These are phyloP conservation scores for Nematodospora valgi DNA, from an alignment of 805 yeast species.

Conservation along the genomic window DNA sequence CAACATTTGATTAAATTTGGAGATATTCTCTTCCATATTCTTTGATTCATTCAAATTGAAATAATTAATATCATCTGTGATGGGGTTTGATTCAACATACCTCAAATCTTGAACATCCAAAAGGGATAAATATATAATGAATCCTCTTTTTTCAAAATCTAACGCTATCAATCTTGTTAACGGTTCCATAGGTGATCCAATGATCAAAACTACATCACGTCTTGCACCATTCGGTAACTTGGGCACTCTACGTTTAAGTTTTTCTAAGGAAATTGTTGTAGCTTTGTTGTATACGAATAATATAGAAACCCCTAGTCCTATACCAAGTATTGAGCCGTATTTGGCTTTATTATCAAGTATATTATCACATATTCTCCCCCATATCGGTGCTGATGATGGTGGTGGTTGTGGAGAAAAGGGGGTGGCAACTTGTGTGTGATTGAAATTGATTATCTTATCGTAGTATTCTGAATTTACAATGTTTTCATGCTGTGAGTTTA, in stretches of 20 bases:
- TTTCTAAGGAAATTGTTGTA: neutral
- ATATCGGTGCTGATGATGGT: neutral
- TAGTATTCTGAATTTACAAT: slow-evolving; percentile 15
- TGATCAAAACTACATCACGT: slow-evolving; percentile 66
- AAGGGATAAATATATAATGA: slow-evolving; percentile 76
- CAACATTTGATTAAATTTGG: slow-evolving; percentile 46
- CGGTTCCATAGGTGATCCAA: slow-evolving; percentile 78
- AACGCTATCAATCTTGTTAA: slow-evolving; percentile 64
- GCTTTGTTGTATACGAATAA: neutral
- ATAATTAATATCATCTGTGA: slow-evolving; percentile 67
- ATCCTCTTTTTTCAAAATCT: slow-evolving; percentile 77
- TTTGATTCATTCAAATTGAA: slow-evolving; percentile 50
- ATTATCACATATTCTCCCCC: neutral
- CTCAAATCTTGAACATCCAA: slow-evolving; percentile 55
- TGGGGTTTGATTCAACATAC: slow-evolving; percentile 51
- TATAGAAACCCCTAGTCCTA: slow-evolving; percentile 22
- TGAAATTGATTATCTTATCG: slow-evolving; percentile 11
- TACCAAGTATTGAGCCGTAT: slow-evolving; percentile 15
- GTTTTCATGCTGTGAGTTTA: slow-evolving; percentile 22
- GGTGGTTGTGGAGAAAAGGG: slow-evolving; percentile 3
- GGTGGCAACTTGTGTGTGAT: slow-evolving; percentile 6
- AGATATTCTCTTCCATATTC: slow-evolving; percentile 45
- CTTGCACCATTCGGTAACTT: slow-evolving; percentile 69
- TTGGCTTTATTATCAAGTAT: slow-evolving; percentile 1
- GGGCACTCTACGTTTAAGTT: slow-evolving; percentile 50